These are phyloP conservation scores for Neobulgaria alba DNA, from an alignment of 2,329 filamentous ascomycete genomes.

Conservation along the genomic window DNA sequence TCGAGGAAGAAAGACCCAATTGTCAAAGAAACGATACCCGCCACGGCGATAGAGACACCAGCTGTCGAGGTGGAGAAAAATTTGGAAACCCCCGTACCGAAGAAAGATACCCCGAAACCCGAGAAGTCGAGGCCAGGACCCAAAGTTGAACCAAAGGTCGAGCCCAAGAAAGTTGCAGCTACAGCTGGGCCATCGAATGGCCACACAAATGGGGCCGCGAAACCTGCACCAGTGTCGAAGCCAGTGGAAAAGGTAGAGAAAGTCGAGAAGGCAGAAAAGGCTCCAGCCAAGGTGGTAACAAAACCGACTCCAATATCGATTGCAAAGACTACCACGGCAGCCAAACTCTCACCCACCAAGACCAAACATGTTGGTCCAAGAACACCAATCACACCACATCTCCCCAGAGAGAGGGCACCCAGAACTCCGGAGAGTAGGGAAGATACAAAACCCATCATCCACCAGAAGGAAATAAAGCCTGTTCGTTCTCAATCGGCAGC, in stretches of 20 bases:
- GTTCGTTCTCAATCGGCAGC: slow-evolving; percentile 6
- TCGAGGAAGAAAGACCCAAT: slow-evolving; percentile 20
- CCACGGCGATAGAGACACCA: slow-evolving; percentile 22
- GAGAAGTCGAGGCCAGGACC: slow-evolving; percentile 4
- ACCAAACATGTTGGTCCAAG: slow-evolving; percentile 30
- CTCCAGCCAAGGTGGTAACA: slow-evolving; percentile 11
- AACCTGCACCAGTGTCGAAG: slow-evolving; percentile 12
- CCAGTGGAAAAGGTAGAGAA: too few relatives aligned
- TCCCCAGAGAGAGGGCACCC: slow-evolving; percentile 21
- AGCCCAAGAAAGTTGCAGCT: not conserved
- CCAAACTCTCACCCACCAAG: slow-evolving; percentile 27
- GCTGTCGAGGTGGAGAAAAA: slow-evolving; percentile 9
- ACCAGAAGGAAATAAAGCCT: slow-evolving; percentile 11
- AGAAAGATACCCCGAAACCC: slow-evolving; percentile 14
- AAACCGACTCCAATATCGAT: slow-evolving; percentile 22
- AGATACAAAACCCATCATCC: not conserved
- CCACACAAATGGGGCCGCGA: slow-evolving; percentile 13
- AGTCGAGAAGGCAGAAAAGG: slow-evolving; percentile 8
- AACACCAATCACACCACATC: slow-evolving; percentile 31
- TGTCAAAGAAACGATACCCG: slow-evolving; percentile 24
- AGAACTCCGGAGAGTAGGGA: slow-evolving; percentile 17
- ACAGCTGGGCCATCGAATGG: slow-evolving; percentile 9
- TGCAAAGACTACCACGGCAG: slow-evolving; percentile 12
- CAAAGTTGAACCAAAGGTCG: not conserved
- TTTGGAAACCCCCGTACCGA: slow-evolving; percentile 1